Base-by-base conservation (phyloP, 352 stramenopile species). In the Phytophthora quininea region DNA sequence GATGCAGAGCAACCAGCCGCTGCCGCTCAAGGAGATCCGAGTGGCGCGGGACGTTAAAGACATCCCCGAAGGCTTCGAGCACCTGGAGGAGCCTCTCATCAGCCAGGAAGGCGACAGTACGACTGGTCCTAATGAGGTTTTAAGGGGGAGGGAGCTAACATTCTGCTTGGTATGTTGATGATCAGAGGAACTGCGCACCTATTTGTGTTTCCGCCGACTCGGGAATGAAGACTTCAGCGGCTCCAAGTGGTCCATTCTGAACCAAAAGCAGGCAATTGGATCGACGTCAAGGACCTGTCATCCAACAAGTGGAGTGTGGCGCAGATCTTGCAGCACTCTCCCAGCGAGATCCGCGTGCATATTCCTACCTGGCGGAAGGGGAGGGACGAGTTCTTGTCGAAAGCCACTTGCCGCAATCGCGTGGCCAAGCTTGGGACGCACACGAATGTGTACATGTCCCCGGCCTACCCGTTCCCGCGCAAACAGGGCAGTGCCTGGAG, bases 11-110 rank as follows among this genome's bases (percentile, higher is more conserved):
- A 69, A 66, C 5, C 56, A 76, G 12, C 29, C 73, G 5, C 60
- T 81, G 50, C 88, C 88, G 6, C 77, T 96, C 27, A 94, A 94
- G 62, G 85, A 96, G 57, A 91, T 96, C 35, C 75, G 83, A 10
- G 86, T 95, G 15, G 84, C 92, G 33, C 78, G 84, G 15, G 69
- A 90, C 48, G 54, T 86, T 2, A 84, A 84, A 24, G 86, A 92
- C 40, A 61, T 93, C 0, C 88, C 86, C 0, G 74, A 90, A n/a
- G 82, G 75, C 30, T 95, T 89, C 50, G 78, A 91, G 54, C 76
- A 58, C 19, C 54, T 94, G 5, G 64, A 67, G 1, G 74, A 81
- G 32, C 82, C 81, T 50, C 74, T 93, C 2, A 47, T 86, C 45
- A 89, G 62, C 24, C 54, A 45, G 0, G 69, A 86, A 10, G 60